Evolutionary conservation across 441 rosid species (phyloP).

Genomic region (Croton setiger): DNA sequence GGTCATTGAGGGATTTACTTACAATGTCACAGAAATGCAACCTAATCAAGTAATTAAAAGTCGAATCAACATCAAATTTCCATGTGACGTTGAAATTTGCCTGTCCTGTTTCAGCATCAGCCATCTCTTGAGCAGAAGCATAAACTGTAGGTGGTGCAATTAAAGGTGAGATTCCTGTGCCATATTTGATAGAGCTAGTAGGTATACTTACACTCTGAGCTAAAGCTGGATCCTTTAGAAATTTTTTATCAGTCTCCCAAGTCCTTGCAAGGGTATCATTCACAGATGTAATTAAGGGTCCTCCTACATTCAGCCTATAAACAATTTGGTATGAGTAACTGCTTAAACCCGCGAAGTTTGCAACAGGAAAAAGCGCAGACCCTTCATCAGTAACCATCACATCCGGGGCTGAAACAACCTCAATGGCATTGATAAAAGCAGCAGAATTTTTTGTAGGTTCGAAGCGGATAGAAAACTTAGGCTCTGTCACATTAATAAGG

Average conservation of each 20-base stretch:
- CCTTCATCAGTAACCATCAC: slow-evolving; percentile 47
- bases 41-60: slow-evolving; percentile 52
- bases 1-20: slow-evolving; percentile 60
- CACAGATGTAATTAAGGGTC: slow-evolving; percentile 52
- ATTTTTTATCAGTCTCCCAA: slow-evolving; percentile 56
- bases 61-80: slow-evolving; percentile 52
- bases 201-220: slow-evolving; percentile 39
- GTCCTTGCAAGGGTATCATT: slow-evolving; percentile 68
- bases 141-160: slow-evolving; percentile 65
- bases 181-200: slow-evolving; percentile 45
- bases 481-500: slow-evolving; percentile 47
- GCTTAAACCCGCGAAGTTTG: slow-evolving; percentile 36
- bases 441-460: slow-evolving; percentile 57
- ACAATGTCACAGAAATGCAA: slow-evolving; percentile 82
- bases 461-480: slow-evolving; percentile 47
- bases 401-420: slow-evolving; percentile 81
- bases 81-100: slow-evolving; percentile 71
- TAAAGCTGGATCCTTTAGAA: slow-evolving; percentile 40
- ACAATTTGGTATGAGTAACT: slow-evolving; percentile 48
- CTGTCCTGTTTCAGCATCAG: slow-evolving; percentile 37
- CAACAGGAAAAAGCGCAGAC: slow-evolving; percentile 52
- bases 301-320: slow-evolving; percentile 68
- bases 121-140: slow-evolving; percentile 64
- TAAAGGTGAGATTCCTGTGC: slow-evolving; percentile 43
- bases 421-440: slow-evolving; percentile 79